Evolutionary conservation across 345 rosid species (phyloP), one percentile per base, ranked within the genome.

Genomic region (Populus simonii): DNA sequence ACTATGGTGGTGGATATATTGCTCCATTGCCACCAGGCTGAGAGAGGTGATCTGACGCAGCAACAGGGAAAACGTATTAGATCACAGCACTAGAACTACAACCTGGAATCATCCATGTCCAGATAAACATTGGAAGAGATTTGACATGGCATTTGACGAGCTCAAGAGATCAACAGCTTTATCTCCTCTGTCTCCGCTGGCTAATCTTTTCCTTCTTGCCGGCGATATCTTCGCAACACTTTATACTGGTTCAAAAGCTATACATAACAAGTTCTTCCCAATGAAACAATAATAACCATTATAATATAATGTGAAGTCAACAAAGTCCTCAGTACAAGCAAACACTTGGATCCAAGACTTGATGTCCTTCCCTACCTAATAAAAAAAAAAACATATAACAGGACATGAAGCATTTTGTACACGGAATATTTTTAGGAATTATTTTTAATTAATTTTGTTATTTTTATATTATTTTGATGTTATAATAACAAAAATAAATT

Each of bases 171-270:
- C 99, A 71, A 96, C 98, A 71, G 93, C 89, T 80, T 85, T 96
- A 49, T 91, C 93, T 77, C 92, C 89, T 87, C 89, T 96, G 49
- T 91, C 93, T 77, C 92, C 89, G 88, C 89, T 96, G 49, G 98
- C 97, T 74, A 98, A 96, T 87, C 92, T 96, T 84, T 96, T 96
- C 77, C 88, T 96, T 81, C 91, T 93, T 78, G 94, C 93, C 80
- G 99, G 99, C 77, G 99, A 93, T 89, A 90, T 92, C 80, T 98
- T 93, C 81, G 99, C 99, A 61, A 96, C 97, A n/a, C 99, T 96
- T 23, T 93, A 96, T 85, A 92, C 99, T 69, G 98, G 99, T 67
- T 96, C 99, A 23, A 92, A 96, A 89, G 99, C 97, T 51, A 96
- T 96, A 98, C 99, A 96, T 82, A 92, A 97, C 99, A 96, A 86